Evolutionary conservation across 345 rosid genomes (phyloP).

Genomic region (Ceriops tagal): DNA sequence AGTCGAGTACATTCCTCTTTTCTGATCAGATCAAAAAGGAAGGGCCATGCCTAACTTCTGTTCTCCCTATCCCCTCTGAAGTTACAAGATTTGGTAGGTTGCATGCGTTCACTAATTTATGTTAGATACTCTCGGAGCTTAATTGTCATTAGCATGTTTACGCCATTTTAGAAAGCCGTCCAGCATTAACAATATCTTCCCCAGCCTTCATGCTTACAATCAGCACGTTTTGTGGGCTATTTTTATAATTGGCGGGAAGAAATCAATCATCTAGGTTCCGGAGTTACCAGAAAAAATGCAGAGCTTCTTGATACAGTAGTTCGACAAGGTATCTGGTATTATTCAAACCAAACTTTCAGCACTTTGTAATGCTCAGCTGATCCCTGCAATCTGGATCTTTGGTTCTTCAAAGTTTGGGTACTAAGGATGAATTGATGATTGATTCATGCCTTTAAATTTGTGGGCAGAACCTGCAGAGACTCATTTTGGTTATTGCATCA

Average conservation of each 20-base stretch:
- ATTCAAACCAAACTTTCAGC: constrained; percentile 69
- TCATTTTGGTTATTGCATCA: constrained; percentile 76
- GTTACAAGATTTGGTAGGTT: constrained; percentile 13
- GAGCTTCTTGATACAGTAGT: constrained; percentile 64
- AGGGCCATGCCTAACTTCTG: too few species aligned
- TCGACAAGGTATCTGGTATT: constrained; percentile 53
- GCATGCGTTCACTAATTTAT: constrained; percentile 11
- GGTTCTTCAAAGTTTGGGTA: constrained; percentile 67
- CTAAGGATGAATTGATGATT: constrained; percentile 43
- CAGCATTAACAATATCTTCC: constrained; percentile 31
- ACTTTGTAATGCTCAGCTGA: constrained; percentile 75
- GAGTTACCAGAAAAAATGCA: constrained; percentile 84
- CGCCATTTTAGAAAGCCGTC: constrained; percentile 12
- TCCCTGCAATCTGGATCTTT: constrained; percentile 77
- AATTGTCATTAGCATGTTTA: constrained; percentile 9
- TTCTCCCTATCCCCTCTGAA: too few species aligned
- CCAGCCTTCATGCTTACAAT: constrained; percentile 30
- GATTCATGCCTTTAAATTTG: constrained; percentile 67
- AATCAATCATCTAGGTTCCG: constrained; percentile 85
- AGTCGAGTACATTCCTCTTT: too few species aligned
- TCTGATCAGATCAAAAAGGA: too few species aligned
- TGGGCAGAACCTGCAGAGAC: constrained; percentile 85
- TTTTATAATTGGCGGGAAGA: constrained; percentile 62
- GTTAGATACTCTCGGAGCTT: constrained; percentile 17
- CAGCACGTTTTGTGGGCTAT: constrained; percentile 41